phyloP scores from a whole-genome alignment of 2,329 filamentous ascomycete species.

The Aspergillus thermomutatus region DNA sequence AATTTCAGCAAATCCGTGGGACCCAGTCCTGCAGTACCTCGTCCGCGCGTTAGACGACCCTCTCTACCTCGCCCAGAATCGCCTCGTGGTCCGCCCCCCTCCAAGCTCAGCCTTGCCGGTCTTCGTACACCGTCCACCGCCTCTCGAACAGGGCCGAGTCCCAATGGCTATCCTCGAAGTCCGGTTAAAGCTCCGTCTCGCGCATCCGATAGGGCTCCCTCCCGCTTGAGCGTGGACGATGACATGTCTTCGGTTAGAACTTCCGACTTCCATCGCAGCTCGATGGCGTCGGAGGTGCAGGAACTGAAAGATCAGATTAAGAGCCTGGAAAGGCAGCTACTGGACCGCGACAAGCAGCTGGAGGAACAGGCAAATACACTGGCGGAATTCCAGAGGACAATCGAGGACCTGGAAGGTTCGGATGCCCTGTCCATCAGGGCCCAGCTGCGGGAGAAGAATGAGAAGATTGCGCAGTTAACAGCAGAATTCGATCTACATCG shows the following conservation, averaged over 20 bases:
- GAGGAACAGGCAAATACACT: conserved; percentile 80
- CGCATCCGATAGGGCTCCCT: conserved; percentile 37
- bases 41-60: conserved; percentile 61
- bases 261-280: conserved; percentile 28
- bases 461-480: conserved; percentile 89
- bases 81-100: conserved; percentile 61
- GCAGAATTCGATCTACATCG: conserved; percentile 92
- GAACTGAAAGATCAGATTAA: conserved; percentile 68
- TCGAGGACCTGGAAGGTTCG: conserved; percentile 78
- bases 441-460: conserved; percentile 90
- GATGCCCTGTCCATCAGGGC: conserved; percentile 74
- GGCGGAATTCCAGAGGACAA: conserved; percentile 82
- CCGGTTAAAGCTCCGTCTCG: conserved; percentile 38
- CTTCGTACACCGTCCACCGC: conserved; percentile 55
- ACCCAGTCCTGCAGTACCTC: conserved; percentile 66
- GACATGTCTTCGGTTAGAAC: conserved; percentile 31
- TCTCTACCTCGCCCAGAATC: conserved; percentile 88
- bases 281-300: conserved; percentile 26
- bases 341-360: conserved; percentile 83
- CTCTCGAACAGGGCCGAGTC: conserved; percentile 22
- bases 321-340: conserved; percentile 67
- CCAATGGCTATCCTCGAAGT: conserved; percentile 46
- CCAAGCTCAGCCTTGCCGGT: conserved; percentile 52
- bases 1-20: conserved; percentile 90
- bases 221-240: conserved; percentile 38